Evolutionary conservation across 1,284 basidiomycete species (phyloP).

Genomic region (Papiliotrema fonsecae): DNA sequence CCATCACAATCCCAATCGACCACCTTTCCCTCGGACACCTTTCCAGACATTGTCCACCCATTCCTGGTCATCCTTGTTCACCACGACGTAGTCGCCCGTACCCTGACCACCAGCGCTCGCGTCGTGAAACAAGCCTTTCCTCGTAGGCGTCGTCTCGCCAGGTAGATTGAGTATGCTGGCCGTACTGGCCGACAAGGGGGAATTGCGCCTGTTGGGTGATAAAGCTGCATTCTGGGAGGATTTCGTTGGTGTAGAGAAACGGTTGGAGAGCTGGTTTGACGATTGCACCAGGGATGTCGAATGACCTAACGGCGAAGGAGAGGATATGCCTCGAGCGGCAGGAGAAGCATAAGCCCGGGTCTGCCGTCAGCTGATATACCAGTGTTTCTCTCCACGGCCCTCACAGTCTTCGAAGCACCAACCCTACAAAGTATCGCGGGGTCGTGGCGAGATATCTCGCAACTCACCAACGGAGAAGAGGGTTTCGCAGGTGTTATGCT

Average conservation of each 20-base stretch:
- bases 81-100: conserved; percentile 28
- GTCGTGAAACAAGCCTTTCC: conserved; percentile 36
- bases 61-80: conserved; percentile 41
- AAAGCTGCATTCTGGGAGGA: no score
- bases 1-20: conserved; percentile 16
- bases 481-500: conserved; percentile 18
- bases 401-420: no score
- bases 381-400: no score
- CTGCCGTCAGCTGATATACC: conserved; percentile 1
- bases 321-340: not conserved
- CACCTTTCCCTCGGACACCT: conserved; percentile 35
- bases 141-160: conserved; percentile 12
- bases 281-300: conserved; percentile 9
- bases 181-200: conserved; percentile 27
- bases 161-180: conserved; percentile 30
- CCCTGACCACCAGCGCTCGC: conserved; percentile 5
- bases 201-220: no score
- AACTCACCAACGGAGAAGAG: conserved; percentile 40
- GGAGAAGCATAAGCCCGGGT: conserved; percentile 12
- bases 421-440: no score
- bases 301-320: not conserved
- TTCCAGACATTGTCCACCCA: conserved; percentile 45
- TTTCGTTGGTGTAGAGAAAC: conserved; percentile 3
- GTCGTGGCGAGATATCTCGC: no score
- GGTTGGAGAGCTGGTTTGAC: conserved; percentile 6